phyloP scores from a whole-genome alignment of 1,139 yeast species.

The Fermentozyma sake region DNA sequence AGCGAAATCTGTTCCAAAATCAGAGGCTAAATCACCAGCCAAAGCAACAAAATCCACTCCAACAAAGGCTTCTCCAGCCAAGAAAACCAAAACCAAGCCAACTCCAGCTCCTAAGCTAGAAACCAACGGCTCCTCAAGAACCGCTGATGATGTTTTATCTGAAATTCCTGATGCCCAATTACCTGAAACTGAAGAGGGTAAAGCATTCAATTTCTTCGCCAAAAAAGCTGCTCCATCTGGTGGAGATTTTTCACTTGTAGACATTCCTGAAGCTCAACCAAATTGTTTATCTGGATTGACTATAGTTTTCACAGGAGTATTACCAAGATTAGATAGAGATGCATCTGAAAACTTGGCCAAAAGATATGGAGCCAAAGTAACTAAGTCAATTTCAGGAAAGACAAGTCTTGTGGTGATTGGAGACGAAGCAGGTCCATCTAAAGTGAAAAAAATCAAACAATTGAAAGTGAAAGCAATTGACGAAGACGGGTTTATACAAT shows the following conservation, averaged over 20 bases:
- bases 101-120: too few relatives aligned
- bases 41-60: too few relatives aligned
- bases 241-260: conserved; percentile 19
- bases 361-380: conserved; percentile 90
- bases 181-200: conserved; percentile 50
- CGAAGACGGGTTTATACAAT: conserved; percentile 78
- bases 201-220: conserved; percentile 53
- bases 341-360: conserved; percentile 75
- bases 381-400: conserved; percentile 79
- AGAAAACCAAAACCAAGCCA: too few relatives aligned
- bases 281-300: conserved; percentile 84
- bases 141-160: conserved; percentile 54
- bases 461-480: conserved; percentile 74
- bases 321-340: conserved; percentile 75
- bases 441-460: conserved; percentile 73
- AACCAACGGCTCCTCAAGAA: too few relatives aligned
- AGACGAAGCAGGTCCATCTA: conserved; percentile 96
- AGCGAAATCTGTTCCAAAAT: conserved; percentile 1
- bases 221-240: conserved; percentile 30
- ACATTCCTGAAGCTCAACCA: conserved; percentile 72
- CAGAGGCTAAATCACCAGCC: too few relatives aligned
- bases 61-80: too few relatives aligned
- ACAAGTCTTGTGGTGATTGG: conserved; percentile 91
- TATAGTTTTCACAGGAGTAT: conserved; percentile 87
- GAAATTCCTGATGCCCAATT: conserved; percentile 66